Conservation (phyloP, 441 rosid genomes). For the Melianthus villosus region DNA sequence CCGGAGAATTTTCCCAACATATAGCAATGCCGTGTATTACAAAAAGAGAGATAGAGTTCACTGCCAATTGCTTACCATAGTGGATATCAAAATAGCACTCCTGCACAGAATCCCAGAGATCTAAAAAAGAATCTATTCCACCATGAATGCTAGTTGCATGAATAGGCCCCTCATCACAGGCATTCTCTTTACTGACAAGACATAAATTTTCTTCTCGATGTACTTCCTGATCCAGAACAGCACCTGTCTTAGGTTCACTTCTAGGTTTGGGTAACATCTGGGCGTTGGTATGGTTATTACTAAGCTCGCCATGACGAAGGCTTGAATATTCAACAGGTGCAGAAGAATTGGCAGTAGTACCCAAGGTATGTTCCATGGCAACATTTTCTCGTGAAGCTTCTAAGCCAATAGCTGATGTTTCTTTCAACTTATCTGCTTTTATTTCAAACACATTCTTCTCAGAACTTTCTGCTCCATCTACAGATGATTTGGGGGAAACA, state of each 20-base stretch:
- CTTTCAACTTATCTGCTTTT: slow-evolving; percentile 21
- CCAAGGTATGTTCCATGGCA: no score
- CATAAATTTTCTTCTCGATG: slow-evolving; percentile 12
- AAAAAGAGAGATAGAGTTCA: slow-evolving; percentile 28
- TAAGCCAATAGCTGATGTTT: no score
- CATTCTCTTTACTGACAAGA: slow-evolving; percentile 20
- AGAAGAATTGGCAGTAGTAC: no score
- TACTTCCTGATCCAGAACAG: slow-evolving; percentile 9
- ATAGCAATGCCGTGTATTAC: slow-evolving; percentile 85
- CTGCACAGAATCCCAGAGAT: slow-evolving; percentile 43
- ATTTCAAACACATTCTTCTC: slow-evolving; percentile 18
- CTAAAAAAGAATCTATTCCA: slow-evolving; percentile 83
- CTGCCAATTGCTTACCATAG: slow-evolving; percentile 40
- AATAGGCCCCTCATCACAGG: slow-evolving; percentile 56
- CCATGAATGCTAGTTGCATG: slow-evolving; percentile 47
- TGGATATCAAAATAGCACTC: slow-evolving; percentile 86
- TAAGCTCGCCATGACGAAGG: no score
- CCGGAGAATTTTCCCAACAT: slow-evolving; percentile 83
- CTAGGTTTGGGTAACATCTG: no score
- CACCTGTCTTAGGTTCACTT: no score
- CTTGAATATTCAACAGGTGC: no score
- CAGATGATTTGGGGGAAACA: slow-evolving; percentile 15
- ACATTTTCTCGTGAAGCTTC: no score
- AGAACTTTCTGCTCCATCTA: slow-evolving; percentile 19
- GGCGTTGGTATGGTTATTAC: no score